These are phyloP conservation scores for Chlorella ohadii DNA, from an alignment of 139 green algal genomes.

Conservation along the genomic window DNA sequence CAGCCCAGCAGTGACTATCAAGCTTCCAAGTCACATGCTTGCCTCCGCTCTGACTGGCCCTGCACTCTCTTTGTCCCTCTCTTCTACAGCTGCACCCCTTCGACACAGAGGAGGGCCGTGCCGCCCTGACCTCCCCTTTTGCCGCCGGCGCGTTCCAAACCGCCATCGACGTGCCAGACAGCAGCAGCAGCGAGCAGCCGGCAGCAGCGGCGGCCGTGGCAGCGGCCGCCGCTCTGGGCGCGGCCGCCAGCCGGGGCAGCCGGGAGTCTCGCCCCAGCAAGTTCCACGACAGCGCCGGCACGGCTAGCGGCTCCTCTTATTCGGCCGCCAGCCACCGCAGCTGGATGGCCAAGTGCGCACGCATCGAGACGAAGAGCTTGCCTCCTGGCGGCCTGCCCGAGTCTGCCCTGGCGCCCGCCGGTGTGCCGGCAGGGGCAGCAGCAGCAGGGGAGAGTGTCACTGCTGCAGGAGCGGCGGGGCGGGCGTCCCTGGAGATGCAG, in stretches of 20 bases:
- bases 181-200: not conserved
- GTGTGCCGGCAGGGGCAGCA: not conserved
- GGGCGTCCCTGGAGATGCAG: not conserved
- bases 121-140: slow-evolving; percentile 39
- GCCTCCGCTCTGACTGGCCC: too few species aligned
- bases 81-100: slow-evolving; percentile 18
- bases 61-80: not conserved
- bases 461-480: not conserved
- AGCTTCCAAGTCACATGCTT: too few species aligned
- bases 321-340: slow-evolving; percentile 3
- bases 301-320: not conserved
- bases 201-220: not conserved
- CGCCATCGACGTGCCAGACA: not conserved
- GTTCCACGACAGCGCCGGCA: slow-evolving; percentile 15
- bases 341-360: slow-evolving; percentile 23
- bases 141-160: slow-evolving; percentile 8
- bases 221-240: not conserved
- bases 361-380: slow-evolving; percentile 24
- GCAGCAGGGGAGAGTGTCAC: not conserved
- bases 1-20: too few species aligned
- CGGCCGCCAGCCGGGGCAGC: not conserved
- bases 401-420: too few species aligned
- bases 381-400: not conserved
- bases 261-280: not conserved
- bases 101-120: slow-evolving; percentile 35